phyloP scores from a whole-genome alignment of 768 basidiomycete genomes.

The Kwoniella europaea region DNA sequence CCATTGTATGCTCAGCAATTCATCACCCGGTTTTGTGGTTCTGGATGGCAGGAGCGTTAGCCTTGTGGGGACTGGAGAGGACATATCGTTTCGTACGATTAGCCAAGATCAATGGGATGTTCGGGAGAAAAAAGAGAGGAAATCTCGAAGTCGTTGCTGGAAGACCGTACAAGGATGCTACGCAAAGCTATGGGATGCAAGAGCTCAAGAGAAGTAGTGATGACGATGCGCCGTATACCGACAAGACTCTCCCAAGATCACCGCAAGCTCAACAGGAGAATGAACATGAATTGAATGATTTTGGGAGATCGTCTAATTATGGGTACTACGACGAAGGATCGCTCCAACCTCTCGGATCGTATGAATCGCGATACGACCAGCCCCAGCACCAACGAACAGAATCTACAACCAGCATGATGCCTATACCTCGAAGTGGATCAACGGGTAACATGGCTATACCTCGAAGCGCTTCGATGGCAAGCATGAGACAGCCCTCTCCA shows the following conservation, averaged over 20 bases:
- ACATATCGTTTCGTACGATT: constrained; percentile 66
- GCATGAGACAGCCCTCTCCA: constrained; percentile 4
- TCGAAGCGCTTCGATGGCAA: constrained; percentile 5
- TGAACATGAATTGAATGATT: constrained; percentile 13
- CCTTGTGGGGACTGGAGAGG: constrained; percentile 70
- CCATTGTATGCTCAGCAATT: constrained; percentile 67
- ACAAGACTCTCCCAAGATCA: constrained; percentile 37
- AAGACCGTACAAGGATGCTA: constrained; percentile 24
- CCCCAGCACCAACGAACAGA: constrained; percentile 3
- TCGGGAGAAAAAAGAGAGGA: constrained; percentile 48
- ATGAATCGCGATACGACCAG: constrained; percentile 34
- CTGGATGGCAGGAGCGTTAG: constrained; percentile 72
- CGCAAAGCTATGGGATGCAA: constrained; percentile 24
- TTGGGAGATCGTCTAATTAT: constrained; percentile 21
- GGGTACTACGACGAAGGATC: constrained; percentile 48
- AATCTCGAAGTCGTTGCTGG: constrained; percentile 36
- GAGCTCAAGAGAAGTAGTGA: constrained; percentile 28
- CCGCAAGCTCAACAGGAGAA: constrained; percentile 8
- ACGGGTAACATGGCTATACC: constrained; percentile 3
- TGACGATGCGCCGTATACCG: constrained; percentile 18
- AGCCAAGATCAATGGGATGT: constrained; percentile 67
- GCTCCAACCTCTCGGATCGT: constrained; percentile 45
- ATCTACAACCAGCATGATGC: constrained; percentile 12
- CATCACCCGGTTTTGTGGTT: constrained; percentile 71
- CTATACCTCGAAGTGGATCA: constrained; percentile 13